Conservation (phyloP, 2,329 filamentous ascomycete genomes). For the Cladosporium sp. region DNA sequence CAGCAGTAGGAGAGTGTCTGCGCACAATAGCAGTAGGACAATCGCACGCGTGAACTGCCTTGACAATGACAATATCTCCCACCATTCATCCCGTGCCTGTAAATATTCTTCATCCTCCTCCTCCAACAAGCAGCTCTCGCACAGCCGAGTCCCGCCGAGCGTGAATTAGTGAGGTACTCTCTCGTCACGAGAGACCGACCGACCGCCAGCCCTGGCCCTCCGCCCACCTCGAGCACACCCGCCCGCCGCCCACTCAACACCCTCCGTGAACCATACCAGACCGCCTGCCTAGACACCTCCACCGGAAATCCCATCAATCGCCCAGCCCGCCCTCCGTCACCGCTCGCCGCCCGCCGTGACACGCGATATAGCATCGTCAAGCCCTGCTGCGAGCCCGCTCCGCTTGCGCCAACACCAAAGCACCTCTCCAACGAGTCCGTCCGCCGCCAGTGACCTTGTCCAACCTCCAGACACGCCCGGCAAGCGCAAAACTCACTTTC, state of each 20-base stretch:
- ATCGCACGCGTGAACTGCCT: not conserved
- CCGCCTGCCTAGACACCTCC: not conserved
- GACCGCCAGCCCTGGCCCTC: not conserved
- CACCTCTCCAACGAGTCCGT: conserved; percentile 10
- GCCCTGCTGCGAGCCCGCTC: conserved; percentile 11
- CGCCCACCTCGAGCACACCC: not conserved
- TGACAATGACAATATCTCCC: not conserved
- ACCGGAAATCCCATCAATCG: conserved; percentile 1
- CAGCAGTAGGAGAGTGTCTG: not conserved
- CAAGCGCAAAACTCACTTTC: not conserved
- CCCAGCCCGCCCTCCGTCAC: not conserved
- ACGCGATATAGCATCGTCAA: conserved; percentile 15
- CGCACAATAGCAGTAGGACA: not conserved
- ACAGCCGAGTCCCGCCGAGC: conserved; percentile 17
- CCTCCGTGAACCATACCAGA: not conserved
- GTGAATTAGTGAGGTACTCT: conserved; percentile 13
- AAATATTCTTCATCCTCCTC: not conserved
- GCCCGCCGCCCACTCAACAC: no score
- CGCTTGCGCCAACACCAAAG: conserved; percentile 8
- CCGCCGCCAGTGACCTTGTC: conserved; percentile 2
- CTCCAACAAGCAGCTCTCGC: conserved; percentile 5
- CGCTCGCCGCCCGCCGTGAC: not conserved
- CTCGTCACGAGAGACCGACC: conserved; percentile 13
- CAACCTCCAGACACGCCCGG: not conserved
- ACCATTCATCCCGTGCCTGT: not conserved